Percentiles rank a stretch among this genome's conserved stretches.
These are phyloP conservation scores for Heterobasidion annosum DNA, from an alignment of 1,284 basidiomycete genomes.

Conservation along the genomic window DNA sequence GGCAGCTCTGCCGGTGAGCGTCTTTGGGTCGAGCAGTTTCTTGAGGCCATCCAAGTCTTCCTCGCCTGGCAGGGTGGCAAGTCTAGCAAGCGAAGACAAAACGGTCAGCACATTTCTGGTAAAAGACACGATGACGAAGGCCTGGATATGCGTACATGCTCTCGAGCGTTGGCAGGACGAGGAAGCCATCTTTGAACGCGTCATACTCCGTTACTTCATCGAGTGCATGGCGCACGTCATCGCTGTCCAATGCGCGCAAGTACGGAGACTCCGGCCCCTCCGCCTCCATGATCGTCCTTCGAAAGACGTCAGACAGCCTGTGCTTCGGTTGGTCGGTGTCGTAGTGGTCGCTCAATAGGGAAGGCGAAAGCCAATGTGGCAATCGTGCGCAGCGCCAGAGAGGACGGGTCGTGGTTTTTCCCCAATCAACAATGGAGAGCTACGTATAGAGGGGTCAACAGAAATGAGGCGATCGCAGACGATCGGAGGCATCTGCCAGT, in stretches of 20 bases:
- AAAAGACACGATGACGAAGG: too few relatives aligned
- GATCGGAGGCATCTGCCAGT: too few relatives aligned
- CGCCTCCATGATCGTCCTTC: constrained; percentile 13
- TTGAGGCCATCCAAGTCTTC: constrained; percentile 21
- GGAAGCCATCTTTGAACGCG: constrained; percentile 24
- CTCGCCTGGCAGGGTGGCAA: constrained; percentile 23
- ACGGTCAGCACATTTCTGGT: constrained; percentile 2
- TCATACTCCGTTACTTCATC: constrained; percentile 25
- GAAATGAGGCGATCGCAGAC: background rate
- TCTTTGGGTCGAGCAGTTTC: constrained; percentile 22
- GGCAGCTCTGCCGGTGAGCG: constrained; percentile 19
- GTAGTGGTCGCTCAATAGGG: constrained; percentile 13
- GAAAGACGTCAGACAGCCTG: constrained; percentile 16
- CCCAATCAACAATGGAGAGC: constrained; percentile 21
- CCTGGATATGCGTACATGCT: constrained; percentile 19
- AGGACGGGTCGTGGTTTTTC: constrained; percentile 17
- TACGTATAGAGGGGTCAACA: background rate
- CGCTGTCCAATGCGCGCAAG: constrained; percentile 17
- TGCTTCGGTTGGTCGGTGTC: constrained; percentile 7
- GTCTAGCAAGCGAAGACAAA: constrained; percentile 7
- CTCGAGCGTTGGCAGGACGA: constrained; percentile 23
- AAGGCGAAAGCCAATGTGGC: constrained; percentile 21
- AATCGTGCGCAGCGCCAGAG: constrained; percentile 24
- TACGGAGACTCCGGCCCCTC: constrained; percentile 18
- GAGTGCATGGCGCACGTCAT: constrained; percentile 20